Base-by-base conservation (phyloP, 495 filamentous ascomycete species). In the Viridothelium virens region DNA sequence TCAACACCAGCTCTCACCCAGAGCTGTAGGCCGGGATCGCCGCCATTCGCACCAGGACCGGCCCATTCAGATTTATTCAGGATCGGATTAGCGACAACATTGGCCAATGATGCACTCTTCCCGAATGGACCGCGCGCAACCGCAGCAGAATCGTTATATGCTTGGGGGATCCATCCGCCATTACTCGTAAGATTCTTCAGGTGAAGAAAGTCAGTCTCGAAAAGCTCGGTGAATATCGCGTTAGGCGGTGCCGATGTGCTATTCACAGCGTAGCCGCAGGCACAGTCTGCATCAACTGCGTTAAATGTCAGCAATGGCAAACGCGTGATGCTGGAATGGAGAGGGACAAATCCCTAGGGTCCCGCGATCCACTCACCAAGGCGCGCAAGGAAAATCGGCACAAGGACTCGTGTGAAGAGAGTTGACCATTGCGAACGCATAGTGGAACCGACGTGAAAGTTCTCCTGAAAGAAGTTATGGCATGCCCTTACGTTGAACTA, bases 121-220 rank as follows among this genome's bases (percentile, higher is more conserved):
- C 89, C 89, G 64, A 83, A 90, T 1, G 82, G 79, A 1, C 89
- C 89, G 9, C 84, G 77, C 18, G 84, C 82, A 12, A 70, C 73
- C 7, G 75, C 66, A 33, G 77, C 72, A 2, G 80, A 78, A 63
- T 89, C 77, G 70, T 85, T 85, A 77, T 89, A 91, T 63, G 77
- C 77, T 71, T 91, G 89, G 56, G 78, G 74, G 37, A 70, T 70
- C 89, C 89, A 92, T 46, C 70, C 74, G 33, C 80, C 80, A 69
- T 83, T 74, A 2, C 64, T 39, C 18, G 75, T 68, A 63, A 86
- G 78, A 67, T 85, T 77, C 0, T 68, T 56, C n/a, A 82, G 65
- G 56, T 85, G 81, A 3, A 85, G 70, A 72, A 91, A 91, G 75
- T 91, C 84, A 11, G 84, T 85, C 69, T 91, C 88, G 66, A 89